Evolutionary conservation across 345 rosid species (phyloP).

Genomic region (Heritiera littoralis): DNA sequence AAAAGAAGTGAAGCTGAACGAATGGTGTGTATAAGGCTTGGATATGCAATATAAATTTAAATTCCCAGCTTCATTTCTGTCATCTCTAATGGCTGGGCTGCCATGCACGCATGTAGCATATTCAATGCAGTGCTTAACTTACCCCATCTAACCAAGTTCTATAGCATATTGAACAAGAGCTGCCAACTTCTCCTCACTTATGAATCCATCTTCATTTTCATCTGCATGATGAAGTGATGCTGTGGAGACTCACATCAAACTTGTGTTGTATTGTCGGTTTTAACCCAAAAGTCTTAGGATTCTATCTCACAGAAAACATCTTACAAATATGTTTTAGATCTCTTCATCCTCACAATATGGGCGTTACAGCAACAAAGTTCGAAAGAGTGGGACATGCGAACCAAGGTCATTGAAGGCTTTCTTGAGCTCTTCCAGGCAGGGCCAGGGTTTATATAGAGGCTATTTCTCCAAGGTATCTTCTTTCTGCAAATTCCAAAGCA

Average conservation of each 20-base stretch:
- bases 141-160: background rate
- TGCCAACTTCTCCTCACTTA: background rate
- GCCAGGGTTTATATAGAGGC: conserved; percentile 11
- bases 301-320: too few relatives aligned
- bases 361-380: too few relatives aligned
- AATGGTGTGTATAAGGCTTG: too few relatives aligned
- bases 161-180: conserved; percentile 5
- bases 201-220: conserved; percentile 4
- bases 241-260: too few relatives aligned
- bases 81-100: too few relatives aligned
- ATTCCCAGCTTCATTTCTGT: background rate
- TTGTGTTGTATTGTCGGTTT: too few relatives aligned
- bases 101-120: too few relatives aligned
- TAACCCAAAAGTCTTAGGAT: too few relatives aligned
- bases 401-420: conserved; percentile 24
- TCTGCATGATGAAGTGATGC: conserved; percentile 7
- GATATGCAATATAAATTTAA: too few relatives aligned
- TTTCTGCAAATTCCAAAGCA: background rate
- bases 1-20: too few relatives aligned
- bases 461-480: background rate
- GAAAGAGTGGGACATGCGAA: background rate
- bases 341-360: too few relatives aligned
- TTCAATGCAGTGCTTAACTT: background rate
- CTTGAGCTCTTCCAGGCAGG: conserved; percentile 29
- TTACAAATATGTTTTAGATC: too few relatives aligned